These are phyloP conservation scores for Kwoniella dejecticola DNA, from an alignment of 768 basidiomycete genomes.

Conservation along the genomic window DNA sequence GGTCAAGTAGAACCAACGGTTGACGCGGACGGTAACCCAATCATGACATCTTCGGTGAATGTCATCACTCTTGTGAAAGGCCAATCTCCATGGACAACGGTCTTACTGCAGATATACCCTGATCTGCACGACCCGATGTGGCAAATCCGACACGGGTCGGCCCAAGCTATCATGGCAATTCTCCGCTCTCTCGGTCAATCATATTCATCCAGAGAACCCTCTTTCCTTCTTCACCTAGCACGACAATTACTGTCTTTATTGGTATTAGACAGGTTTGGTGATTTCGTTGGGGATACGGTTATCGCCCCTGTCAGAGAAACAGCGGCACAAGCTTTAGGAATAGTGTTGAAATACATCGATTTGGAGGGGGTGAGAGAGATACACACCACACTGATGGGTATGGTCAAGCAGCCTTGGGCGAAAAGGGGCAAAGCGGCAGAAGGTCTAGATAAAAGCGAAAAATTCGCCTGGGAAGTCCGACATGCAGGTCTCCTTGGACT, in stretches of 20 bases:
- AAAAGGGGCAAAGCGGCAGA: conserved; percentile 42
- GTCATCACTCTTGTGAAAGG: conserved; percentile 21
- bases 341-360: conserved; percentile 85
- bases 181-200: conserved; percentile 55
- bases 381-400: conserved; percentile 78
- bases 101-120: conserved; percentile 75
- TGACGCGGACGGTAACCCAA: conserved; percentile 42
- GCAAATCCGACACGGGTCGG: conserved; percentile 93
- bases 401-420: conserved; percentile 86
- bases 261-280: conserved; percentile 94
- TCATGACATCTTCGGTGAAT: conserved; percentile 17
- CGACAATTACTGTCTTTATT: conserved; percentile 84
- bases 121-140: conserved; percentile 79
- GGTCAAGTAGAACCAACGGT: conserved; percentile 46
- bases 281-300: conserved; percentile 95
- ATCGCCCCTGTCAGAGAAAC: conserved; percentile 96
- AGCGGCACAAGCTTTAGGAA: conserved; percentile 88
- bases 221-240: conserved; percentile 61
- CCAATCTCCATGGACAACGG: conserved; percentile 59
- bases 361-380: conserved; percentile 75
- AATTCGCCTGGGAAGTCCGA: conserved; percentile 91
- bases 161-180: conserved; percentile 84
- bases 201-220: conserved; percentile 1
- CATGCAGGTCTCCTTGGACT: conserved; percentile 97
- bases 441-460: conserved; percentile 37